Base-by-base conservation (phyloP, 176 grass and related monocot genomes). In the Triticum timopheevii region DNA sequence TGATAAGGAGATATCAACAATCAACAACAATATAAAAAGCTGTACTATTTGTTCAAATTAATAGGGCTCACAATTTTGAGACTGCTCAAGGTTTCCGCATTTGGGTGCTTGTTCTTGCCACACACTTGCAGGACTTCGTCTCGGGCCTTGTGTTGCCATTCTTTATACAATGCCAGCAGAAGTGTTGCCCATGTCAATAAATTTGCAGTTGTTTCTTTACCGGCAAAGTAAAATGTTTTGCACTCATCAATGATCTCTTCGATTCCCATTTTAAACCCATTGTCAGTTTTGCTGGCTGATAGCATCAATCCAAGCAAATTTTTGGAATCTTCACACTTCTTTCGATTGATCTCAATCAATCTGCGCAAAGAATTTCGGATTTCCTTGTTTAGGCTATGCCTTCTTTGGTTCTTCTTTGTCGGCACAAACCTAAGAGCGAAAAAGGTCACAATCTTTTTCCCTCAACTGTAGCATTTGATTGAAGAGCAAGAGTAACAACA, bases 161-260 rank as follows among this genome's bases (percentile, higher is more conserved):
- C 93, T 88, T 86, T 80, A 89, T 95, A 85, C 22, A 92, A 81
- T 64, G 89, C 87, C 74, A 98, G 83, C 78, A 98, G 91, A 88
- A 98, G 89, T 75, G 83, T 82, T 49, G 84, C 87, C 93, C 95
- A 98, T 75, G 95, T 93, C 77, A 95, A 83, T 65, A 98, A 81
- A 81, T 89, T 92, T 19, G 91, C 87, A 19, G 95, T 98, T 68
- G 95, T 98, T 89, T 95, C 95, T 88, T 92, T 98, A 24, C 95
- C 93, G 1, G 93, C 85, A 85, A 95, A 93, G 83, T 95, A 98
- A 68, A 95, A 98, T 78, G 93, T 85, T 84, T 95, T 98, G 85
- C 95, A 95, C 89, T 95, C 91, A 66, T 95, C 87, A 66, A 98
- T 93, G 74, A 98, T 98, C 71, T 95, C 95, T 83, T 98, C 89